A percentile compares a stretch with the other conserved stretches of the same genome.
Evolutionary conservation across 208 protist species (phyloP).

Genomic region (Phytomonas francai): DNA sequence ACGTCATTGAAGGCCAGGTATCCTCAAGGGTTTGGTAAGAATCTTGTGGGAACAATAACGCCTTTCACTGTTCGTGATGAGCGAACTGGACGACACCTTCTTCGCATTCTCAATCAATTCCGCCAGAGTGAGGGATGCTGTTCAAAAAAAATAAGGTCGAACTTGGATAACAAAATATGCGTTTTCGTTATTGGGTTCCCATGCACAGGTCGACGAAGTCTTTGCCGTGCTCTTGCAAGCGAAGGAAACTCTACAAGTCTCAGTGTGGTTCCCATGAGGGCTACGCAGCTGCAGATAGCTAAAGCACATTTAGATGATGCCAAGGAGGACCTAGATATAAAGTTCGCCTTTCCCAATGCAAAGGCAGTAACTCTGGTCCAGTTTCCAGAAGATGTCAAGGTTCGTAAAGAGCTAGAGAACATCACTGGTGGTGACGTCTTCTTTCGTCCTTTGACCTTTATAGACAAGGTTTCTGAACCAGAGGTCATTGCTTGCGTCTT

Average conservation of each 20-base stretch:
- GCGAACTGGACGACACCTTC: slow-evolving; percentile 40
- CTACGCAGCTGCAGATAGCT: slow-evolving; percentile 71
- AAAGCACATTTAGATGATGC: slow-evolving; percentile 12
- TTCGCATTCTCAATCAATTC: slow-evolving; percentile 66
- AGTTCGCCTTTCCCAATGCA: slow-evolving; percentile 75
- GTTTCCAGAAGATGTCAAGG: slow-evolving; percentile 55
- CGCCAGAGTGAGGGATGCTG: slow-evolving; percentile 38
- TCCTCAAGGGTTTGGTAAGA: slow-evolving; percentile 27
- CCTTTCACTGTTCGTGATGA: slow-evolving; percentile 63
- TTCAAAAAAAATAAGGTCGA: slow-evolving; percentile 43
- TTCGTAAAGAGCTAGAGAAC: slow-evolving; percentile 43
- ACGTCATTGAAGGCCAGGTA: slow-evolving; percentile 52
- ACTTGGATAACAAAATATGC: slow-evolving; percentile 71
- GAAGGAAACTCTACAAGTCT: slow-evolving; percentile 40
- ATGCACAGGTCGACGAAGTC: slow-evolving; percentile 60
- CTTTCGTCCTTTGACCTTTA: slow-evolving; percentile 53
- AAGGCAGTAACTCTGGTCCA: slow-evolving; percentile 72
- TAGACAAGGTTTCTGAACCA: slow-evolving; percentile 62
- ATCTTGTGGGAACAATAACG: slow-evolving; percentile 37
- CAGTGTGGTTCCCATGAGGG: slow-evolving; percentile 61
- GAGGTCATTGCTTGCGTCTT: slow-evolving; percentile 64
- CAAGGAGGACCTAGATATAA: slow-evolving; percentile 31
- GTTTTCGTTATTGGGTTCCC: slow-evolving; percentile 76
- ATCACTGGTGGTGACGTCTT: slow-evolving; percentile 56
- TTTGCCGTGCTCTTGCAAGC: slow-evolving; percentile 48